These are phyloP conservation scores for Euphorbia tirucalli DNA, from an alignment of 345 rosid species.

Conservation along the genomic window DNA sequence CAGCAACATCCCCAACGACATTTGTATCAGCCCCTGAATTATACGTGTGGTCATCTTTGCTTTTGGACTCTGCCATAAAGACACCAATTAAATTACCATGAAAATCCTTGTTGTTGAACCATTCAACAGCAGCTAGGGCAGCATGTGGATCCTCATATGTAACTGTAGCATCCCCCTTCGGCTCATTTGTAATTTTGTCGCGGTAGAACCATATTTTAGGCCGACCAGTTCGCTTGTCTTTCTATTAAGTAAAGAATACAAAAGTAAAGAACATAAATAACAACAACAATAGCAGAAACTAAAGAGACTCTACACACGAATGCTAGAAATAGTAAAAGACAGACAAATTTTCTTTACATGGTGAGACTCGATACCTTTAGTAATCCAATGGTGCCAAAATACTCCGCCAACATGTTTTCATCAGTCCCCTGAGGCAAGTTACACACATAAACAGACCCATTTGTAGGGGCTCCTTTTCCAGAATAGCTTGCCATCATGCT, in stretches of 20 bases:
- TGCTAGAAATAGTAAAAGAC: background rate
- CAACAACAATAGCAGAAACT: no score
- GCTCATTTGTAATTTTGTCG: slow-evolving; percentile 86
- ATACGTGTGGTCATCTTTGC: slow-evolving; percentile 37
- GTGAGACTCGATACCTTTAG: slow-evolving; percentile 58
- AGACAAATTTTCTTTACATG: background rate
- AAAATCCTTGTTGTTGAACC: slow-evolving; percentile 95
- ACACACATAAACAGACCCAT: slow-evolving; percentile 81
- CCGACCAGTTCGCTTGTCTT: slow-evolving; percentile 84
- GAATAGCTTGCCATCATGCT: slow-evolving; percentile 60
- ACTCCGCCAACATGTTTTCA: slow-evolving; percentile 81
- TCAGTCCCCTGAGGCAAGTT: slow-evolving; percentile 87
- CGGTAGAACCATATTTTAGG: slow-evolving; percentile 93
- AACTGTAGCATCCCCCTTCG: slow-evolving; percentile 94
- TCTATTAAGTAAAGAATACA: slow-evolving; percentile 31
- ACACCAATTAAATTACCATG: slow-evolving; percentile 84
- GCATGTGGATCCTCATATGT: slow-evolving; percentile 99
- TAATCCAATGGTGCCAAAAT: slow-evolving; percentile 93
- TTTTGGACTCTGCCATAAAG: slow-evolving; percentile 76
- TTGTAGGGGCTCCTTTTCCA: slow-evolving; percentile 54
- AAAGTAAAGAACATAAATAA: background rate
- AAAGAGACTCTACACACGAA: background rate
- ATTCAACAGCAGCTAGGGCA: slow-evolving; percentile 92
- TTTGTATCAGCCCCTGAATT: slow-evolving; percentile 31
- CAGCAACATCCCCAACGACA: slow-evolving; percentile 41